Evolutionary conservation across 2,329 filamentous ascomycete species (phyloP).

Genomic region (Xylaria sp.): DNA sequence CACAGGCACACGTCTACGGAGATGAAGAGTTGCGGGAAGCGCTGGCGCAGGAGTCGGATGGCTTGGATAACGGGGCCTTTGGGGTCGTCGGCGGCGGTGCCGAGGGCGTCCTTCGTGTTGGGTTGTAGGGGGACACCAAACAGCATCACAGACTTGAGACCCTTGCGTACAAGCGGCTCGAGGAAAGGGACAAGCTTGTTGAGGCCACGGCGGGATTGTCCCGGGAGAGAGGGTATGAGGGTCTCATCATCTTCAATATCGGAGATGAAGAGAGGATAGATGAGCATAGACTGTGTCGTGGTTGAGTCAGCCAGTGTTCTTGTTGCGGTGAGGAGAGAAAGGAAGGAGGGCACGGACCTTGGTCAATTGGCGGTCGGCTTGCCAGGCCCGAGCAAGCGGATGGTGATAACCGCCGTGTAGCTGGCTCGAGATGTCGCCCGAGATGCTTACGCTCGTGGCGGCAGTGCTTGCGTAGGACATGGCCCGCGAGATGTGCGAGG

Average conservation of each 20-base stretch:
- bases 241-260: slow-evolving; percentile 94
- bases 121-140: slow-evolving; percentile 91
- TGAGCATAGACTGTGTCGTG: slow-evolving; percentile 85
- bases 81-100: slow-evolving; percentile 92
- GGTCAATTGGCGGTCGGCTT: slow-evolving; percentile 84
- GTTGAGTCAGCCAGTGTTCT: slow-evolving; percentile 24
- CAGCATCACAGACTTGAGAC: slow-evolving; percentile 90
- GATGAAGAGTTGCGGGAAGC: slow-evolving; percentile 92
- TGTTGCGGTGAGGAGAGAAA: not conserved
- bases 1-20: slow-evolving; percentile 94
- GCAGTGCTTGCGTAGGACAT: slow-evolving; percentile 75
- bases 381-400: slow-evolving; percentile 82
- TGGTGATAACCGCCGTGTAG: slow-evolving; percentile 86
- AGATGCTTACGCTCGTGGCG: slow-evolving; percentile 75
- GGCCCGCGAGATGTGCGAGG: slow-evolving; percentile 71
- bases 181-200: slow-evolving; percentile 88
- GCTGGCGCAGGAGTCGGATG: slow-evolving; percentile 84
- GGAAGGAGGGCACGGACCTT: slow-evolving; percentile 67
- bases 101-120: slow-evolving; percentile 87
- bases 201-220: slow-evolving; percentile 87
- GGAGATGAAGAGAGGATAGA: slow-evolving; percentile 96
- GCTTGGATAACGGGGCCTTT: slow-evolving; percentile 89
- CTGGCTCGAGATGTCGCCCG: slow-evolving; percentile 82
- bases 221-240: slow-evolving; percentile 88
- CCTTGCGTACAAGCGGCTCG: slow-evolving; percentile 86